A percentile compares a stretch with the other conserved stretches of the same genome.
Conservation (phyloP, 441 rosid species). For the Kokia cookei region DNA sequence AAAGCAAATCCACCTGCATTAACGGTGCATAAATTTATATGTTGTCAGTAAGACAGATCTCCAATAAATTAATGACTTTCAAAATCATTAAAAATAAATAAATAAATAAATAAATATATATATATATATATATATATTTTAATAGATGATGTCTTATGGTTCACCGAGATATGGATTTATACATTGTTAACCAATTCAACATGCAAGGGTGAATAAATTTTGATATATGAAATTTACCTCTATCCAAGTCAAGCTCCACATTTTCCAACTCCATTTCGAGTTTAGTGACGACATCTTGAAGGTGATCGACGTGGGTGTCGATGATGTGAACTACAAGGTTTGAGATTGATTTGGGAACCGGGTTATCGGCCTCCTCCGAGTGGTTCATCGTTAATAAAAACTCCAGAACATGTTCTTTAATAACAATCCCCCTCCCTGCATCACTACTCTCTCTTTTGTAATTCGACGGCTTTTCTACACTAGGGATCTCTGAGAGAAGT, state of each 20-base stretch:
- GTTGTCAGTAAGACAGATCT: no score
- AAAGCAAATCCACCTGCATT: neutral
- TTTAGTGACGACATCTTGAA: slow-evolving; percentile 79
- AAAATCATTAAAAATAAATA: no score
- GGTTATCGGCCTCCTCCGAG: slow-evolving; percentile 98
- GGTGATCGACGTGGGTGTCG: slow-evolving; percentile 89
- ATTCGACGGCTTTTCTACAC: slow-evolving; percentile 56
- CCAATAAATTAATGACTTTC: no score
- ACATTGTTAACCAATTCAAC: neutral
- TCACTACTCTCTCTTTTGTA: slow-evolving; percentile 28
- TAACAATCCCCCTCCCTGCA: slow-evolving; percentile 62
- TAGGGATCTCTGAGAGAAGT: slow-evolving; percentile 85
- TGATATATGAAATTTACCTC: slow-evolving; percentile 34
- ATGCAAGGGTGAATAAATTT: neutral
- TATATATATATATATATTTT: no score
- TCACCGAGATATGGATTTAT: neutral
- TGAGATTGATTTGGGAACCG: slow-evolving; percentile 78
- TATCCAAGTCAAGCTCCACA: slow-evolving; percentile 85
- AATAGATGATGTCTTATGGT: no score
- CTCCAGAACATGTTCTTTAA: slow-evolving; percentile 93
- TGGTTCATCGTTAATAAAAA: slow-evolving; percentile 91
- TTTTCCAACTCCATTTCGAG: slow-evolving; percentile 87
- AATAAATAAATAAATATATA: no score
- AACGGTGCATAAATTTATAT: no score
- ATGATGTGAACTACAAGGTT: slow-evolving; percentile 82